phyloP scores from a whole-genome alignment of 169 alveolate genomes.

The Plasmodium vivax region DNA sequence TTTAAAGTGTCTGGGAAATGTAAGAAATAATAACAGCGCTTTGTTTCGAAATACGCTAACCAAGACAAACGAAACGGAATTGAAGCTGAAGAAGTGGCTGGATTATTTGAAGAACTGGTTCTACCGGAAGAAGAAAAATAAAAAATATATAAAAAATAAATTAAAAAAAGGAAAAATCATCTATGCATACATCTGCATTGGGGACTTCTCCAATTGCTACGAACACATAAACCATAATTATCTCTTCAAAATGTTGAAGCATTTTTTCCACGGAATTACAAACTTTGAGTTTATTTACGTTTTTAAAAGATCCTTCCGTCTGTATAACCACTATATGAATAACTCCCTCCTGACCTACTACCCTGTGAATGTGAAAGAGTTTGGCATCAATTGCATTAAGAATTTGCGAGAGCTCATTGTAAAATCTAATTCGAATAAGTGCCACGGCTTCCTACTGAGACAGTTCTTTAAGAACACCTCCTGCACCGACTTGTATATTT shows the following conservation, averaged over 20 bases:
- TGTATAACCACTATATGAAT: conserved; percentile 29
- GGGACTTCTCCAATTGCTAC: conserved; percentile 71
- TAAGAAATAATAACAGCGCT: conserved; percentile 28
- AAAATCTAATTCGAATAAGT: conserved; percentile 6
- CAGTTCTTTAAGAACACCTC: conserved; percentile 56
- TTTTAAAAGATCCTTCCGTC: conserved; percentile 71
- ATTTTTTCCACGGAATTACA: conserved; percentile 27
- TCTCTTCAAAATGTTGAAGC: conserved; percentile 53
- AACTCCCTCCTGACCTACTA: conserved; percentile 50
- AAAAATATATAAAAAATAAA: conserved; percentile 70
- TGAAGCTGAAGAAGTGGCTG: conserved; percentile 54
- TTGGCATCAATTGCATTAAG: conserved; percentile 36
- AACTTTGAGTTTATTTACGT: conserved; percentile 72
- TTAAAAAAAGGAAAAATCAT: conserved; percentile 43
- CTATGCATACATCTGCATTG: conserved; percentile 71
- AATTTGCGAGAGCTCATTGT: conserved; percentile 46
- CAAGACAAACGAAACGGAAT: conserved; percentile 46
- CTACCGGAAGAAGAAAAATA: conserved; percentile 38
- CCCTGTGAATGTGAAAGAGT: conserved; percentile 60
- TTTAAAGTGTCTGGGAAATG: conserved; percentile 44
- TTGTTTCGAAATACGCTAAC: conserved; percentile 68
- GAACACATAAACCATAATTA: conserved; percentile 72
- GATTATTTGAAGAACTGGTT: conserved; percentile 33
- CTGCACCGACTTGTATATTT: conserved; percentile 19
- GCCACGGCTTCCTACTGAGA: conserved; percentile 21